Conservation (phyloP, 2,329 filamentous ascomycete genomes). For the Magnaporthales sp. region DNA sequence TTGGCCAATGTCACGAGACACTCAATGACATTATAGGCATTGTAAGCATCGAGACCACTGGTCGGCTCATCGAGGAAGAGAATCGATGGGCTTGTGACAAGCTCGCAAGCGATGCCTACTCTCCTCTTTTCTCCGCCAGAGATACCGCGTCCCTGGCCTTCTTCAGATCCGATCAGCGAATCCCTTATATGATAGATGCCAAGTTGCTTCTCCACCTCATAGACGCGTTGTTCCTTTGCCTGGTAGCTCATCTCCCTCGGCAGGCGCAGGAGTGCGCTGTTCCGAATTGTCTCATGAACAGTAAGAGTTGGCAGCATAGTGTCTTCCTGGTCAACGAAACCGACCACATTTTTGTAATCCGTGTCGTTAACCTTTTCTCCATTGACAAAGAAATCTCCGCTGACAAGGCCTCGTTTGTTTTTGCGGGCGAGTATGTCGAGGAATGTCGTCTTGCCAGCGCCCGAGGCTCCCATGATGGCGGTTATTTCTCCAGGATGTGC, state of each 20-base stretch:
- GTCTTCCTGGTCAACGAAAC: constrained; percentile 97
- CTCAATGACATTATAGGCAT: constrained; percentile 96
- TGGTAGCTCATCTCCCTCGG: constrained; percentile 80
- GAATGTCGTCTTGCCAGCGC: constrained; percentile 95
- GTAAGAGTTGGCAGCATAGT: constrained; percentile 93
- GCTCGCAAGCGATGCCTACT: constrained; percentile 93
- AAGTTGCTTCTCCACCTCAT: constrained; percentile 91
- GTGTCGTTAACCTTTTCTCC: constrained; percentile 78
- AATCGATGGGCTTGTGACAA: constrained; percentile 95
- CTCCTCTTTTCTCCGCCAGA: constrained; percentile 95
- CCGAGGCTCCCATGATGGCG: constrained; percentile 96
- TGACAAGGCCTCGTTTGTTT: constrained; percentile 78
- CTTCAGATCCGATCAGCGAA: constrained; percentile 91
- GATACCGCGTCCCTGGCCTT: constrained; percentile 87
- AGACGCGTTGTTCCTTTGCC: constrained; percentile 84
- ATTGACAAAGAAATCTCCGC: constrained; percentile 85
- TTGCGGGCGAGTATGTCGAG: constrained; percentile 92
- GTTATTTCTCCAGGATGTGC: constrained; percentile 94
- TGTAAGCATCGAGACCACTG: constrained; percentile 90
- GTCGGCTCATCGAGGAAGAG: constrained; percentile 96
- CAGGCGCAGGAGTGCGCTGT: constrained; percentile 84
- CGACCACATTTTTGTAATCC: constrained; percentile 86
- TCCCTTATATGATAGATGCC: constrained; percentile 92
- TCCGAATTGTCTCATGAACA: constrained; percentile 95
- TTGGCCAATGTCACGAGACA: constrained; percentile 91